Evolutionary conservation across 1,284 basidiomycete genomes (phyloP), one percentile per base, ranked within the genome.

Genomic region (Laetiporus sulphureus): DNA sequence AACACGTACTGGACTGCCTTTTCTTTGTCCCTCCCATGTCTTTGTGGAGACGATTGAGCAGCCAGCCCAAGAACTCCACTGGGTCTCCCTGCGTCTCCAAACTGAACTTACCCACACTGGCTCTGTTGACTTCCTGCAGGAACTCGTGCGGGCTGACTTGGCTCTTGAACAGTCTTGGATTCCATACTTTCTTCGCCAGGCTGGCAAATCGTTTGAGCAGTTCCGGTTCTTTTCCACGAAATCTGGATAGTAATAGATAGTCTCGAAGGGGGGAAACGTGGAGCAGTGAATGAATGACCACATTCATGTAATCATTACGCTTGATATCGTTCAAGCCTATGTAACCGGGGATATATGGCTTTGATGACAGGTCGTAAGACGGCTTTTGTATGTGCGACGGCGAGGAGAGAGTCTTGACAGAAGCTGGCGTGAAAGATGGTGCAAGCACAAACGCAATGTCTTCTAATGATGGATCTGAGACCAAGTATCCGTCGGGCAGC

Each of bases 81-180:
- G 96, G 96, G 64, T 99, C 96, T 2, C 92, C 91, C 66, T 94
- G 91, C 58, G 91, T 77, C 52, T 94, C 94, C 49, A 96, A 75
- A 52, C 85, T 83, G 66, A 94, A 99, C 63, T 90, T 91, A 12
- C 92, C 91, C 23, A 71, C 75, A 56, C 89, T 93, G 24, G 84
- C 83, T 49, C 89, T 77, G 48, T 86, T 83, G 35, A 99, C 93
- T 66, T 99, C 95, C 64, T 99, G 96, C 48, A 97, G 66, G 60
- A 99, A 94, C 63, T 99, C 96, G 64, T 99, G 96, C 7, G 96
- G 96, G 51, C 87, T 91, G 49, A 98, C 93, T 73, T 99, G 96
- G 43, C 89, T 86, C 64, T 99, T 99, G 79, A 99, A 97, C 42
- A 95, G 66, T 36, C 83, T 72, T 4, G 91, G 89, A 63, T 98